Percentiles rank a stretch among this genome's conserved stretches.
phyloP scores from a whole-genome alignment of 176 grass and related monocot genomes.

The Oryza rufipogon region DNA sequence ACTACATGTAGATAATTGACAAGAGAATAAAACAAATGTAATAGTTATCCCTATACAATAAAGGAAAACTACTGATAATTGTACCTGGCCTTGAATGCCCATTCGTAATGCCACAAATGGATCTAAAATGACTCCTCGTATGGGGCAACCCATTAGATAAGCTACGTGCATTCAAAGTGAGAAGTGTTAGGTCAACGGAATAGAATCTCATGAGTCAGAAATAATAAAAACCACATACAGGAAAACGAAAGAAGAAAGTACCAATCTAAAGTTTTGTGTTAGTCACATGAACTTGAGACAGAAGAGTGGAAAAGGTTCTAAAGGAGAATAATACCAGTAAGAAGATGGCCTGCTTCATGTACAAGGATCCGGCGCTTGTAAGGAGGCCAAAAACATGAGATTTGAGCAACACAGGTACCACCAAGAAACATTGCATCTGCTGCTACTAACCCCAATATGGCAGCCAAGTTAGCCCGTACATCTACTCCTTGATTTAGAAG shows the following conservation, averaged over 20 bases:
- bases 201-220: conserved; percentile 16
- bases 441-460: conserved; percentile 65
- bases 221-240: not conserved
- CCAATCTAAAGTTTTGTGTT: not conserved
- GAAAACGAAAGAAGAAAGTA: conserved; percentile 19
- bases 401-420: conserved; percentile 79
- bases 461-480: conserved; percentile 75
- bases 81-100: conserved; percentile 96
- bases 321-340: conserved; percentile 61
- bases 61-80: not conserved
- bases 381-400: conserved; percentile 89
- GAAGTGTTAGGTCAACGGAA: not conserved
- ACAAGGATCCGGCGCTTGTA: conserved; percentile 81
- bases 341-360: conserved; percentile 95
- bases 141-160: conserved; percentile 94
- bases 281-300: conserved; percentile 1
- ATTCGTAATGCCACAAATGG: conserved; percentile 91
- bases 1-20: not conserved
- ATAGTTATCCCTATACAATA: not conserved
- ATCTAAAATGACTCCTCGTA: conserved; percentile 96
- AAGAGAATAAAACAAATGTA: not conserved
- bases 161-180: conserved; percentile 54
- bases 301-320: not conserved
- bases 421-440: conserved; percentile 77
- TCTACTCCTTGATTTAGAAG: conserved; percentile 82